These are phyloP conservation scores for Ganoderma boninense DNA, from an alignment of 1,284 basidiomycete genomes.

Conservation along the genomic window DNA sequence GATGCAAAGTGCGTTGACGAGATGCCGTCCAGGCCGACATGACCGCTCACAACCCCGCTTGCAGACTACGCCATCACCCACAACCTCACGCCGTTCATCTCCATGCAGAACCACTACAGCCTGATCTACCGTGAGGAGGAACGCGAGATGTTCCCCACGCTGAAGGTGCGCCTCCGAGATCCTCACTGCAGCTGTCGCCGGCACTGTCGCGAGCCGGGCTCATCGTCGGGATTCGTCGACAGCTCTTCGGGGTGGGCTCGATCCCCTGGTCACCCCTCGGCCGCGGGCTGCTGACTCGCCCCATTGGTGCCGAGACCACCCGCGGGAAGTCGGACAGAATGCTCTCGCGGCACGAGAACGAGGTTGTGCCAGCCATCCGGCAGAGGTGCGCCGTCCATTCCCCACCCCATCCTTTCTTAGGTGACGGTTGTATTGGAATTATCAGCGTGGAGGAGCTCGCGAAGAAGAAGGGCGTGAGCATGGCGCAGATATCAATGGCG, in stretches of 20 bases:
- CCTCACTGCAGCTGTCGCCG: neutral
- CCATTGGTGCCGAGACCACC: slow-evolving; percentile 37
- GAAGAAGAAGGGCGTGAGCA: slow-evolving; percentile 43
- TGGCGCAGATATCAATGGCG: slow-evolving; percentile 37
- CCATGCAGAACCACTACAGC: slow-evolving; percentile 62
- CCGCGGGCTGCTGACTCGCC: slow-evolving; percentile 47
- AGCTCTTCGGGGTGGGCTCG: slow-evolving; percentile 47
- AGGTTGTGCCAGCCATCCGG: slow-evolving; percentile 5
- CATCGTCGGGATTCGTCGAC: neutral
- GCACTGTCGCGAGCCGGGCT: no score
- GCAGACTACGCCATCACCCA: slow-evolving; percentile 46
- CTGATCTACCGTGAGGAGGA: slow-evolving; percentile 58
- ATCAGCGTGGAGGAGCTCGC: slow-evolving; percentile 52
- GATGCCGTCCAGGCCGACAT: no score
- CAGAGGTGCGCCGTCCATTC: neutral
- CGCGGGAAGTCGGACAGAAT: slow-evolving; percentile 38
- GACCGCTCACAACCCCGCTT: neutral
- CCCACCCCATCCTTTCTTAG: neutral
- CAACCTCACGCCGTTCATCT: slow-evolving; percentile 57
- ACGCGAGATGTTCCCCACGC: slow-evolving; percentile 56
- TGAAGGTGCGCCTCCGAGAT: neutral
- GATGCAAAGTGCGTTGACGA: no score
- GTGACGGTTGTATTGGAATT: no score
- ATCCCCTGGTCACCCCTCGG: slow-evolving; percentile 54
- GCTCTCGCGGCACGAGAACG: neutral